Conservation (phyloP, 2,329 filamentous ascomycete genomes). For the Claviceps africana region DNA sequence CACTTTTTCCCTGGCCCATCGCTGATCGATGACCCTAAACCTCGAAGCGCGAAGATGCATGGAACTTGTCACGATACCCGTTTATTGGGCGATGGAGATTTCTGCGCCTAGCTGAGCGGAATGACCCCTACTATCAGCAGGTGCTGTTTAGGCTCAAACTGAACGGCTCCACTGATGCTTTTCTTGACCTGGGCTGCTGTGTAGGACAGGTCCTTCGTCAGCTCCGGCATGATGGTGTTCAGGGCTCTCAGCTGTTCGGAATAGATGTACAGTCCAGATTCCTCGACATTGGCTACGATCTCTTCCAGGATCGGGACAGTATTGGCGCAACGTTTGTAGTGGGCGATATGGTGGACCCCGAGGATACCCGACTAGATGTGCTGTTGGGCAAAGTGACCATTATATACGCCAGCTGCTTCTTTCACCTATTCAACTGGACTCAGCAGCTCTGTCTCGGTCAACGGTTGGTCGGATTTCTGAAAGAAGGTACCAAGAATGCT, state of each 20-base stretch:
- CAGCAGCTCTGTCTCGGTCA: constrained; percentile 31
- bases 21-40: background rate
- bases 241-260: constrained; percentile 33
- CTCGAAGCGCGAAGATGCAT: constrained; percentile 30
- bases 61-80: constrained; percentile 29
- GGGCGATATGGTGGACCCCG: constrained; percentile 34
- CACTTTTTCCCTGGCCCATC: background rate
- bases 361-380: constrained; percentile 19
- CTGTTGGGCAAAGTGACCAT: constrained; percentile 30
- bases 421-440: constrained; percentile 34
- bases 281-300: constrained; percentile 44
- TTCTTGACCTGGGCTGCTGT: constrained; percentile 37
- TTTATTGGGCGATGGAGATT: constrained; percentile 38
- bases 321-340: constrained; percentile 34
- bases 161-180: constrained; percentile 22
- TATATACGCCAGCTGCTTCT: constrained; percentile 35
- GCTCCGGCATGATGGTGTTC: constrained; percentile 34
- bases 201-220: constrained; percentile 37
- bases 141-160: constrained; percentile 28
- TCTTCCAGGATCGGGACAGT: constrained; percentile 44
- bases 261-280: constrained; percentile 35
- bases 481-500: constrained; percentile 27
- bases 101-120: constrained; percentile 26
- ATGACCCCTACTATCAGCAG: constrained; percentile 28
- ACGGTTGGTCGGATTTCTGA: constrained; percentile 31